Conservation (phyloP, 1,139 yeast genomes). For the Suhomyces kunorum region DNA sequence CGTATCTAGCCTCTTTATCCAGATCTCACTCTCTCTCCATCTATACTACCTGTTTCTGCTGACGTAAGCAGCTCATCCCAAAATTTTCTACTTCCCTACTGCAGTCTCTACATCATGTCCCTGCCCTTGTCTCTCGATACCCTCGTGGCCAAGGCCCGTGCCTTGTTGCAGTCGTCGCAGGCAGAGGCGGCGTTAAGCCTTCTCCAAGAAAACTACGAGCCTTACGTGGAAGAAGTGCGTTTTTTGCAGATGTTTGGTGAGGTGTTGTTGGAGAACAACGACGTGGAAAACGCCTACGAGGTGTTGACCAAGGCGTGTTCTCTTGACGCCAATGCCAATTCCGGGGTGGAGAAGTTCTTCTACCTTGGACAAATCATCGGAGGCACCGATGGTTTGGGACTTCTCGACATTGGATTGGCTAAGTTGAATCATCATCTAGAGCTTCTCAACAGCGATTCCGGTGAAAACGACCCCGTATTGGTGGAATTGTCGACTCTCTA, state of each 20-base stretch:
- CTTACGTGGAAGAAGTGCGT: conserved; percentile 31
- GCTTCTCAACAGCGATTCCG: conserved; percentile 25
- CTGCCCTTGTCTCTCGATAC: conserved; percentile 6
- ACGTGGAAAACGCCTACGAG: conserved; percentile 75
- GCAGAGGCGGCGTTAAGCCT: conserved; percentile 43
- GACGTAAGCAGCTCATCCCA: conserved; percentile 15
- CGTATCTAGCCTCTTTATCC: background rate
- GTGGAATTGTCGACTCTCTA: conserved; percentile 31
- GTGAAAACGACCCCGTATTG: conserved; percentile 28
- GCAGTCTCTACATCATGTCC: conserved; percentile 4
- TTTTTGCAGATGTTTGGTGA: conserved; percentile 62
- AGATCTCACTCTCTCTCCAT: too few relatives aligned
- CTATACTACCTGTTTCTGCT: too few relatives aligned
- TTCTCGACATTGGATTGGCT: conserved; percentile 63
- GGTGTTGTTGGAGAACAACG: conserved; percentile 72
- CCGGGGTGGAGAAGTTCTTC: conserved; percentile 78
- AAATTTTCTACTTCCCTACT: conserved; percentile 5
- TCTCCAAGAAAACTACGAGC: conserved; percentile 31
- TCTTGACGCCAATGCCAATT: conserved; percentile 63
- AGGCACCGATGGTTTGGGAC: conserved; percentile 71
- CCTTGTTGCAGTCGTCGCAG: conserved; percentile 41
- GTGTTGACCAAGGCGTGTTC: conserved; percentile 63
- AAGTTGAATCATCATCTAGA: conserved; percentile 48
- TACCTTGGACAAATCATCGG: conserved; percentile 92
- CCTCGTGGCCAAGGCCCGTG: conserved; percentile 26